These are phyloP conservation scores for Amanita rubescens DNA, from an alignment of 768 basidiomycete genomes.

Conservation along the genomic window DNA sequence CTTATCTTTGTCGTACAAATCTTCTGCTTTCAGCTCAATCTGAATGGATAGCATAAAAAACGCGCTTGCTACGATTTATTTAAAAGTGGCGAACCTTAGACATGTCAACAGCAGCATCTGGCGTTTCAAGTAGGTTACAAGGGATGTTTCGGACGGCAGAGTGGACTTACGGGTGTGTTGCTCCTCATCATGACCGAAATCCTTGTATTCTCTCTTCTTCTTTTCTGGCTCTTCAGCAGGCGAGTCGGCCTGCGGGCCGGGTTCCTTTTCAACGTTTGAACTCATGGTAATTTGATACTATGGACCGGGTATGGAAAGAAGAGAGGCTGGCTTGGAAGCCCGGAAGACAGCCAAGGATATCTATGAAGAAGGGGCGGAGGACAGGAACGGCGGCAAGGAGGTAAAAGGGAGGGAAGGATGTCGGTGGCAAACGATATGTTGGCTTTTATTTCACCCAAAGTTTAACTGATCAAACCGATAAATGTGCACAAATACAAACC, in stretches of 20 bases:
- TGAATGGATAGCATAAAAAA: slow-evolving; percentile 13
- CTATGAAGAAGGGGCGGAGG: slow-evolving; percentile 5
- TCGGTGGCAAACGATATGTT: slow-evolving; percentile 14
- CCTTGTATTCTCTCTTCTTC: slow-evolving; percentile 83
- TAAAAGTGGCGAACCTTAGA: slow-evolving; percentile 39
- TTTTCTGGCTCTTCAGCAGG: slow-evolving; percentile 31
- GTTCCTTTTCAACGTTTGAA: slow-evolving; percentile 56
- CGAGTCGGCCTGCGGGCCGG: slow-evolving; percentile 47
- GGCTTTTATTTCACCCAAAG: slow-evolving; percentile 21
- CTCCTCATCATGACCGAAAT: slow-evolving; percentile 67
- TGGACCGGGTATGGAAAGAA: slow-evolving; percentile 16
- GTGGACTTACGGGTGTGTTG: slow-evolving; percentile 56
- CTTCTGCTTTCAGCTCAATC: slow-evolving; percentile 90
- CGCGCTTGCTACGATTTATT: not conserved
- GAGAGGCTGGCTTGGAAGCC: slow-evolving; percentile 21
- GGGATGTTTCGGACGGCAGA: slow-evolving; percentile 3
- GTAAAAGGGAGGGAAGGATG: slow-evolving; percentile 16
- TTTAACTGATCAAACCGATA: slow-evolving; percentile 16
- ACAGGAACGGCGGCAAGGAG: slow-evolving; percentile 8
- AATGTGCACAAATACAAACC: slow-evolving; percentile 18
- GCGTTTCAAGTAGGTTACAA: slow-evolving; percentile 10
- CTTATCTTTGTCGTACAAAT: slow-evolving; percentile 97
- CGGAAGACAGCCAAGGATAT: slow-evolving; percentile 10
- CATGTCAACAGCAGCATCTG: slow-evolving; percentile 89
- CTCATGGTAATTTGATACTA: slow-evolving; percentile 20